Evolutionary conservation across 495 filamentous ascomycete species (phyloP), one percentile per base, ranked within the genome.

Genomic region (Articulospora tetracladia): DNA sequence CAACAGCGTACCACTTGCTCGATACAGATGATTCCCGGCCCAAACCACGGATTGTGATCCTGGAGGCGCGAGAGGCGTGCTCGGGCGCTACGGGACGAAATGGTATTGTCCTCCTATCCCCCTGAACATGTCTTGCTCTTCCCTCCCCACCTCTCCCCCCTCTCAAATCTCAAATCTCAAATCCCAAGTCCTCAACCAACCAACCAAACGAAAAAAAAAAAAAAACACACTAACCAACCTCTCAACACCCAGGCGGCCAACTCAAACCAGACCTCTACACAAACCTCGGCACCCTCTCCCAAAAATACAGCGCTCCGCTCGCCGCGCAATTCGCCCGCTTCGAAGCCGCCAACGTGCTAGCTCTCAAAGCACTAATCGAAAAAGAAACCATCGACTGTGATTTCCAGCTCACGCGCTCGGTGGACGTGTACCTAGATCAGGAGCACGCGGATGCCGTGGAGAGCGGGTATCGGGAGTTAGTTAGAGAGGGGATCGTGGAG

Each of bases 81-180:
- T 82, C 79, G 3, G 83, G 84, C 34, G 83, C 83, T 3, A 85
- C 84, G 0, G 84, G 84, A n/a, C 69, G 84, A 23, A 86, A 86
- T 66, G 83, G 81, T 65, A 61, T 7, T 7, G n/a, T 39, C 41
- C 19, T 41, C 34, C n/a, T n/a, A 39, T 39, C n/a, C n/a, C 34
- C 10, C 10, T n/a, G n/a, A n/a, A n/a, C n/a, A n/a, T n/a, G n/a
- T n/a, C n/a, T 39, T 19, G 23, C 36, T 17, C 39, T 39, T 39
- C 34, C n/a, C 34, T 39, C 34, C 34, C 10, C 34, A n/a, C n/a
- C n/a, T n/a, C n/a, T n/a, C n/a, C n/a, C n/a, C n/a, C n/a, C n/a
- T n/a, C n/a, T n/a, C n/a, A n/a, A n/a, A n/a, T n/a, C n/a, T n/a
- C n/a, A n/a, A n/a, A n/a, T n/a, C n/a, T n/a, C n/a, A n/a, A n/a